Evolutionary conservation across 2,329 filamentous ascomycete genomes (phyloP), one percentile per base, ranked within the genome.

Genomic region (Biscogniauxia marginata): DNA sequence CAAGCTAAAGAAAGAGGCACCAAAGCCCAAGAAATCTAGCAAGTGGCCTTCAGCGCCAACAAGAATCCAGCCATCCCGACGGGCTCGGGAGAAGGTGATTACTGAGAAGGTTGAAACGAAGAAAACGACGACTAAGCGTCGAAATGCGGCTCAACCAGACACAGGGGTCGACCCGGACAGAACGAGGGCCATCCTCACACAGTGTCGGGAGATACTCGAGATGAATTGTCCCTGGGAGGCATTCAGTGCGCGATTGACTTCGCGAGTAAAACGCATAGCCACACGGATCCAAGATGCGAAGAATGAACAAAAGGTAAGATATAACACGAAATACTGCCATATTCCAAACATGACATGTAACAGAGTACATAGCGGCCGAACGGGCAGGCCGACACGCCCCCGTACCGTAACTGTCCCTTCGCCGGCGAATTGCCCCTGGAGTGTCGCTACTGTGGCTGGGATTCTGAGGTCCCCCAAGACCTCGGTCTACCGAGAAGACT

Each of bases 371-470:
- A 7, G 50, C 25, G 13, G 20, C 22, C 3, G n/a, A 9, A 43
- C 45, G 53, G n/a, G 3, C 9, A 46, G 5, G 23, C 6, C 19
- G 20, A 23, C 22, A 9, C 6, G 20, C 9, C 3, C 9, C 18
- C 25, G 1, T 44, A 45, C n/a, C 8, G 6, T 16, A 19, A 53
- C 25, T 58, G 52, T 16, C n/a, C 46, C 7, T 54, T 59, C 16
- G 24, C 23, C 43, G 43, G 25, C 7, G 54, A 52, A 4, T 45
- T 57, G n/a, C 21, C 50, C 6, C 39, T 58, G 8, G 53, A 59
- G 43, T 70, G 67, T 30, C 61, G 65, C 4, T 69, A 69, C 47
- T 69, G 67, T 47, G 58, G 57, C 24, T 65, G 63, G 53, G 34
- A 59, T 21, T 54, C 52, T n/a, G 55, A 46, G 34, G 50, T 52